A percentile compares a stretch with the other conserved stretches of the same genome.
Conservation (phyloP, 352 stramenopile genomes). For the Pythium phragmiticola region DNA sequence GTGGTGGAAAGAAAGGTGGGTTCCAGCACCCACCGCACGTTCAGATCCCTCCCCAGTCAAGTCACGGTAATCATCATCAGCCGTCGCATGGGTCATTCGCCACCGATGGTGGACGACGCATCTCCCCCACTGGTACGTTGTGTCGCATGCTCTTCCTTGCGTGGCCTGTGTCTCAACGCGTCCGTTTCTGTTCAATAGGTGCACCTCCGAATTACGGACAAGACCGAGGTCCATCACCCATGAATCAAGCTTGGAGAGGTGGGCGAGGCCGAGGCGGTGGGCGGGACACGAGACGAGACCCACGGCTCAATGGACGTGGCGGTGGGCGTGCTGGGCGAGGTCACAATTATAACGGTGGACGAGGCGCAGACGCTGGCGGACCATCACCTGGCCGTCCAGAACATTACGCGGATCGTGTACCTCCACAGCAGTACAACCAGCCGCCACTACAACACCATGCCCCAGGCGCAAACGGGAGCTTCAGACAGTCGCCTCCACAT, state of each 20-base stretch:
- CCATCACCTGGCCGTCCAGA: background rate
- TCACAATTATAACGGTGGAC: background rate
- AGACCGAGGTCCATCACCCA: constrained; percentile 13
- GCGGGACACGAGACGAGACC: constrained; percentile 10
- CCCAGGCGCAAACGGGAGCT: constrained; percentile 5
- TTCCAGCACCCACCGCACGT: constrained; percentile 14
- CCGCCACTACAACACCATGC: background rate
- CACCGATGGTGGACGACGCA: background rate
- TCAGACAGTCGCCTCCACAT: constrained; percentile 1
- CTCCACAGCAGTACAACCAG: constrained; percentile 2
- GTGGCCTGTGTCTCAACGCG: no score
- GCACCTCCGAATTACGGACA: background rate
- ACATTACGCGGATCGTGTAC: background rate
- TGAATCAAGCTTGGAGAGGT: constrained; percentile 18
- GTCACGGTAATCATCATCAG: background rate
- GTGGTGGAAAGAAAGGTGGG: background rate
- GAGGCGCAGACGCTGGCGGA: background rate
- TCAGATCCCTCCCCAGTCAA: constrained; percentile 1
- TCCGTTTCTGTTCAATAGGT: constrained; percentile 2
- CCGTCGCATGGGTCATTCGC: background rate
- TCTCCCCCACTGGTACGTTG: constrained; percentile 15
- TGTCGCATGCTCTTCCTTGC: background rate
- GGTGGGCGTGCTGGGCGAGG: constrained; percentile 6
- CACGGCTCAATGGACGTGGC: constrained; percentile 14
- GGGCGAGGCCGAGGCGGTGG: constrained; percentile 18